phyloP scores from a whole-genome alignment of 371 early-diverging fungal species.

The Parasitella parasitica region DNA sequence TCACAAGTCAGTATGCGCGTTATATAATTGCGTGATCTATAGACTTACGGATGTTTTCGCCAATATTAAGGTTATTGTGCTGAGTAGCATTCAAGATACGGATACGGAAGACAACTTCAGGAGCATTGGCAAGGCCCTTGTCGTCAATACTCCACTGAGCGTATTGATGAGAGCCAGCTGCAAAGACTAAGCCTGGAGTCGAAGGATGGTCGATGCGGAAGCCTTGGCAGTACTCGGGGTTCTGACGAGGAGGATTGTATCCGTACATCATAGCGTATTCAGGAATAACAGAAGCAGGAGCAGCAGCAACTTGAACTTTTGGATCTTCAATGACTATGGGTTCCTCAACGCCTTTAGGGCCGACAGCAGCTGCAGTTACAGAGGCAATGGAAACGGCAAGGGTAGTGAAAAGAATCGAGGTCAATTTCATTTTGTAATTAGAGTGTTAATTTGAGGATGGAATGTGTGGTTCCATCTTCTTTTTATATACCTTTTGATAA shows the following conservation, averaged over 20 bases:
- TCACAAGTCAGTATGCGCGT: too few relatives aligned
- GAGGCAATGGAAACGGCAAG: too few relatives aligned
- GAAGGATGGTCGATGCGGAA: conserved; percentile 31
- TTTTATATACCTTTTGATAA: too few relatives aligned
- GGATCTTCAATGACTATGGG: too few relatives aligned
- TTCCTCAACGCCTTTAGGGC: too few relatives aligned
- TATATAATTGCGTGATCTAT: not conserved
- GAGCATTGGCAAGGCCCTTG: conserved; percentile 10
- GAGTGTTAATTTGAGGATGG: too few relatives aligned
- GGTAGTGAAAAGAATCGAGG: too few relatives aligned
- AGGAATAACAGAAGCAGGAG: too few relatives aligned
- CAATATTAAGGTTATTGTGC: conserved; percentile 32
- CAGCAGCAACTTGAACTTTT: too few relatives aligned
- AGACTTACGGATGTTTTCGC: conserved; percentile 36
- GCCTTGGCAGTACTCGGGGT: conserved; percentile 47
- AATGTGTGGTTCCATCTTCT: too few relatives aligned
- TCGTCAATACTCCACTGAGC: conserved; percentile 30
- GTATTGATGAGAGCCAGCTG: conserved; percentile 20
- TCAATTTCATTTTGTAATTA: too few relatives aligned
- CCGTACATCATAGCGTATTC: conserved; percentile 45
- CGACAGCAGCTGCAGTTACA: too few relatives aligned
- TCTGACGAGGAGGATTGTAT: conserved; percentile 50
- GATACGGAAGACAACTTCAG: conserved; percentile 35
- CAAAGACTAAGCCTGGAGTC: conserved; percentile 24
- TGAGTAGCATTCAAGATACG: conserved; percentile 35